phyloP scores from a whole-genome alignment of 169 alveolate genomes.

The Cryptosporidium andersoni region DNA sequence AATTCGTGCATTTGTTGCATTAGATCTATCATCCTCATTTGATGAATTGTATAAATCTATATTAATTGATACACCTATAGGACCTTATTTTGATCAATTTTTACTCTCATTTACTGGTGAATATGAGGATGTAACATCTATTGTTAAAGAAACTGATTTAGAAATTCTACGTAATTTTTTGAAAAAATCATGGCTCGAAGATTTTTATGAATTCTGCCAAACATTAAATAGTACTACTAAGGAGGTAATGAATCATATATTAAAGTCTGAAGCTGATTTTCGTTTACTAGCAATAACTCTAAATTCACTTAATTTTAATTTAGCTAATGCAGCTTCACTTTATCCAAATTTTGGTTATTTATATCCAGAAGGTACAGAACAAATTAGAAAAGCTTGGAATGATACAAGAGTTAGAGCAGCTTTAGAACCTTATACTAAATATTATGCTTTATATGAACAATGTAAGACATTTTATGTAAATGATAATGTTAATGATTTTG shows the following conservation, averaged over 20 bases:
- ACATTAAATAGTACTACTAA: slow-evolving; percentile 88
- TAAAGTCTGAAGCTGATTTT: slow-evolving; percentile 87
- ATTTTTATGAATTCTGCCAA: slow-evolving; percentile 90
- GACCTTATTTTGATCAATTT: slow-evolving; percentile 78
- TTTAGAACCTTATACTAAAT: slow-evolving; percentile 86
- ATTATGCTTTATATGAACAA: slow-evolving; percentile 85
- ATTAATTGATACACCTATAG: slow-evolving; percentile 98
- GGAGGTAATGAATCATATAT: slow-evolving; percentile 90
- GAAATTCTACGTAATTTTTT: slow-evolving; percentile 90
- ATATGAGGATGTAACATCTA: slow-evolving; percentile 69
- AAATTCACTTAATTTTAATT: slow-evolving; percentile 77
- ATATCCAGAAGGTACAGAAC: slow-evolving; percentile 91
- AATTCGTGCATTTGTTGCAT: slow-evolving; percentile 91
- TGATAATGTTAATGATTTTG: slow-evolving; percentile 55
- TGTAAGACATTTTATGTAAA: slow-evolving; percentile 81
- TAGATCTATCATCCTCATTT: slow-evolving; percentile 93
- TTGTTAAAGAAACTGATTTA: slow-evolving; percentile 73
- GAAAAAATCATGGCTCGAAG: slow-evolving; percentile 95
- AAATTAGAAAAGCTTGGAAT: slow-evolving; percentile 88
- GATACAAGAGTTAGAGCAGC: slow-evolving; percentile 90
- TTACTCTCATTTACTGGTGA: slow-evolving; percentile 68
- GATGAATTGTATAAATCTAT: slow-evolving; percentile 95
- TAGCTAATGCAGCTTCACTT: slow-evolving; percentile 85
- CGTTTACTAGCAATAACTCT: slow-evolving; percentile 83
- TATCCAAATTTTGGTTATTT: slow-evolving; percentile 89